Percentiles rank a stretch among this genome's conserved stretches.
Evolutionary conservation across 192 early-diverging fungal genomes (phyloP).

Genomic region (Podila epigama): DNA sequence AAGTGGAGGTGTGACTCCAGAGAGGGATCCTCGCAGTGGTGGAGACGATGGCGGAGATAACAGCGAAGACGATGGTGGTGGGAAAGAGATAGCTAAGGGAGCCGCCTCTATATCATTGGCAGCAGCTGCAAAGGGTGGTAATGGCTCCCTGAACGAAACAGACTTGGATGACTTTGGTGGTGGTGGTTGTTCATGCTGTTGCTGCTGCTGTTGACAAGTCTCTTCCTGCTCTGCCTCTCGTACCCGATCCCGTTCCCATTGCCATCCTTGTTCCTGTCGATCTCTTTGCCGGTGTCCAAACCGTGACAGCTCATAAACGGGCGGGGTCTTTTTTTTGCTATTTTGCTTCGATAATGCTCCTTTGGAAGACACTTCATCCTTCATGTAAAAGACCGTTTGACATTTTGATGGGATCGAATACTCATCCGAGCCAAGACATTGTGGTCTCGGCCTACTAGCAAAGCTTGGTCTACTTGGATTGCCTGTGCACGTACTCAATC

Average conservation of each 20-base stretch:
- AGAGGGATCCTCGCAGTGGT: background rate
- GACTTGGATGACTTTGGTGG: constrained; percentile 12
- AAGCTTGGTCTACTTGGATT: too few relatives aligned
- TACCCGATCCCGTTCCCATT: background rate
- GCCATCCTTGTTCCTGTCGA: background rate
- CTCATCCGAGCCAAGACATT: background rate
- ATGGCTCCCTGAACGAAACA: constrained; percentile 34
- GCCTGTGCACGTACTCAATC: constrained; percentile 4
- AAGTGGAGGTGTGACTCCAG: background rate
- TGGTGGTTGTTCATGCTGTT: constrained; percentile 5
- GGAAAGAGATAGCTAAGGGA: background rate
- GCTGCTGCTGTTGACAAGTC: constrained; percentile 2
- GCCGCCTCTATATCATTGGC: background rate
- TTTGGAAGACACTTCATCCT: constrained; percentile 20
- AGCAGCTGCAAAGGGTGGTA: background rate
- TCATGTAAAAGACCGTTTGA: constrained; percentile 43
- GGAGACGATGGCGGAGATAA: background rate
- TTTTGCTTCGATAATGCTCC: too few relatives aligned
- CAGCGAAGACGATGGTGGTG: background rate
- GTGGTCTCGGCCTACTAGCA: background rate
- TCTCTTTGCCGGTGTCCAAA: background rate
- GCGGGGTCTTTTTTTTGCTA: constrained; percentile 1
- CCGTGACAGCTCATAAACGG: background rate
- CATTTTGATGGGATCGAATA: constrained; percentile 28
- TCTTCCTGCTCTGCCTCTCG: too few relatives aligned